A percentile compares a stretch with the other conserved stretches of the same genome.
Conservation (phyloP, 805 yeast species). For the Blastobotrys peoriensis region DNA sequence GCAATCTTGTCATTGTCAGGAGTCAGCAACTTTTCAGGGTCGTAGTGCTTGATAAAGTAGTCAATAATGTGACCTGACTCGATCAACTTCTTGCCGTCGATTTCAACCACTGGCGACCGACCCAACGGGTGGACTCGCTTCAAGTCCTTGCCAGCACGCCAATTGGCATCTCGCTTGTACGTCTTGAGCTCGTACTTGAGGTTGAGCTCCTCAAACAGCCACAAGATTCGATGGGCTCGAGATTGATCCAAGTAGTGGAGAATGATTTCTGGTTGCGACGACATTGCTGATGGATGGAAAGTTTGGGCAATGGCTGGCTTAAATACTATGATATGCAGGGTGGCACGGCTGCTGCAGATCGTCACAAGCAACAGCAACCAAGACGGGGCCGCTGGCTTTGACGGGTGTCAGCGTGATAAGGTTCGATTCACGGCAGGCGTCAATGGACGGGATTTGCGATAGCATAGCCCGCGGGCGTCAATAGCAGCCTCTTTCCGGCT, state of each 20-base stretch:
- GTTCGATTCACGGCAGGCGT: too few species aligned
- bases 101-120: conserved; percentile 54
- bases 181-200: conserved; percentile 51
- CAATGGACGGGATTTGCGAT: too few species aligned
- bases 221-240: conserved; percentile 54
- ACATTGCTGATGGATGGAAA: too few species aligned
- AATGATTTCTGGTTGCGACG: neutral
- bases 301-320: too few species aligned
- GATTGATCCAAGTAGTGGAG: conserved; percentile 39
- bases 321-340: too few species aligned
- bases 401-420: too few species aligned
- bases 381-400: too few species aligned
- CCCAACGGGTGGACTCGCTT: conserved; percentile 56
- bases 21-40: conserved; percentile 34
- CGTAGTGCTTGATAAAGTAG: conserved; percentile 47
- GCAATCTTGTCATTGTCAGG: conserved; percentile 36
- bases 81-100: conserved; percentile 38
- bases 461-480: too few species aligned
- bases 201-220: conserved; percentile 60
- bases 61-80: conserved; percentile 61
- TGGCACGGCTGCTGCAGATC: too few species aligned
- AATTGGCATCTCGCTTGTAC: conserved; percentile 44
- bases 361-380: too few species aligned
- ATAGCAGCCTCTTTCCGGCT: too few species aligned
- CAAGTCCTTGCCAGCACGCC: conserved; percentile 45